These are phyloP conservation scores for Malus fusca DNA, from an alignment of 306 rosid species.

Conservation along the genomic window DNA sequence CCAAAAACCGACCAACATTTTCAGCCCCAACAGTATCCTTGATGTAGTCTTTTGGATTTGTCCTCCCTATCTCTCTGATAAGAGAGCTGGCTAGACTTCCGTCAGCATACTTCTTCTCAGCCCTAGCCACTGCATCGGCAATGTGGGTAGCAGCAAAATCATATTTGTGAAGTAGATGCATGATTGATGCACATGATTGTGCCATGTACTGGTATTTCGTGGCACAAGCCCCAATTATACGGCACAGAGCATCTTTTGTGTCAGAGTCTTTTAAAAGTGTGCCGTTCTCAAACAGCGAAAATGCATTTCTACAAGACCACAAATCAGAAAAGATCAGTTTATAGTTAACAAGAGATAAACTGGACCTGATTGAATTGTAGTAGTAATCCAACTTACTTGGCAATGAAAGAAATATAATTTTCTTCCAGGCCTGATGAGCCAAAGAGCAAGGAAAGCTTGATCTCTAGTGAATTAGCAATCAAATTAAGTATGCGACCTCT, in stretches of 20 bases:
- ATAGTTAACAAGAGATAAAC: neutral
- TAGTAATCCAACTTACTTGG: slow-evolving; percentile 47
- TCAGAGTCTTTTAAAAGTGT: slow-evolving; percentile 59
- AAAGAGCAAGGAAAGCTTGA: slow-evolving; percentile 71
- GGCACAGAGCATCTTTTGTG: slow-evolving; percentile 70
- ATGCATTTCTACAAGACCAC: slow-evolving; percentile 42
- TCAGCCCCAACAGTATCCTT: slow-evolving; percentile 89
- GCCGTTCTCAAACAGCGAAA: slow-evolving; percentile 74
- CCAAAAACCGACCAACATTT: slow-evolving; percentile 81
- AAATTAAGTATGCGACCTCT: slow-evolving; percentile 73
- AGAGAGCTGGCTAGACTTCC: slow-evolving; percentile 76
- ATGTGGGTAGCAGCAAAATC: slow-evolving; percentile 81
- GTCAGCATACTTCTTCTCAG: slow-evolving; percentile 79
- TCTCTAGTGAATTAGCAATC: slow-evolving; percentile 87
- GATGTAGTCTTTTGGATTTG: slow-evolving; percentile 80
- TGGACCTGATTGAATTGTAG: neutral
- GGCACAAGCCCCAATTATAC: slow-evolving; percentile 81
- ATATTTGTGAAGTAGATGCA: slow-evolving; percentile 82
- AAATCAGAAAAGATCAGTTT: slow-evolving; percentile 14
- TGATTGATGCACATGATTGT: slow-evolving; percentile 82
- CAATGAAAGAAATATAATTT: slow-evolving; percentile 61
- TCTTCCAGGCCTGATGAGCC: slow-evolving; percentile 71
- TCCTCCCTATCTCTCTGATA: slow-evolving; percentile 84
- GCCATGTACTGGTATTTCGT: slow-evolving; percentile 76
- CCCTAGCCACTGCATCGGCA: slow-evolving; percentile 75